phyloP scores from a whole-genome alignment of 768 basidiomycete species.

The Phylloporus sp. region DNA sequence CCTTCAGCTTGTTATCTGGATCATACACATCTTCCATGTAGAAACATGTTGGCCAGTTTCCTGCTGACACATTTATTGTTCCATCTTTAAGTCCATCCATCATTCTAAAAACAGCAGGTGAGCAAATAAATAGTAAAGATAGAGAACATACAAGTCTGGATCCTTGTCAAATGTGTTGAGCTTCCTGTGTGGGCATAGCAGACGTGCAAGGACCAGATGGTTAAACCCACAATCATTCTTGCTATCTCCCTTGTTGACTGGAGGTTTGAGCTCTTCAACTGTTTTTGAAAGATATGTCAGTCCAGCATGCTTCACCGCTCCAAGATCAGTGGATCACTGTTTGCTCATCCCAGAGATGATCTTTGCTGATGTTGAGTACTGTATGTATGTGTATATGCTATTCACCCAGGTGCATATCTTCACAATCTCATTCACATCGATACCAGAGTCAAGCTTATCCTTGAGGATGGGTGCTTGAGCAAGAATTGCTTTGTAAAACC shows the following conservation, averaged over 20 bases:
- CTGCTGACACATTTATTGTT: neutral
- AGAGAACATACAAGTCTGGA: neutral
- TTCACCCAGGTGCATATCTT: neutral
- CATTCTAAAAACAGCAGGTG: neutral
- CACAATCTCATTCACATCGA: neutral
- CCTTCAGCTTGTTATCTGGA: neutral
- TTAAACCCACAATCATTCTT: neutral
- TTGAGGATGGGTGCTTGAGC: no score
- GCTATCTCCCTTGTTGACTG: neutral
- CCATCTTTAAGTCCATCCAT: neutral
- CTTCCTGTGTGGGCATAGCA: neutral
- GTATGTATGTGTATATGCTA: neutral
- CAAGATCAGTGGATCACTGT: neutral
- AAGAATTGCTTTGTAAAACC: neutral
- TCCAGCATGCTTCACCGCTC: neutral
- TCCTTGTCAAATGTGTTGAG: neutral
- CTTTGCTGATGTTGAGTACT: neutral
- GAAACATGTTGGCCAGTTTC: conserved; percentile 1
- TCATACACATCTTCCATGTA: neutral
- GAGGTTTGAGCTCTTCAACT: neutral
- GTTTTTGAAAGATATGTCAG: neutral
- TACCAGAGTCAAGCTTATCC: no score
- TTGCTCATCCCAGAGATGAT: neutral
- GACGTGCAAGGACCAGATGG: neutral
- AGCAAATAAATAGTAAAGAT: neutral